Evolutionary conservation across 345 rosid genomes (phyloP).

Genomic region (Rhizophora mangle): DNA sequence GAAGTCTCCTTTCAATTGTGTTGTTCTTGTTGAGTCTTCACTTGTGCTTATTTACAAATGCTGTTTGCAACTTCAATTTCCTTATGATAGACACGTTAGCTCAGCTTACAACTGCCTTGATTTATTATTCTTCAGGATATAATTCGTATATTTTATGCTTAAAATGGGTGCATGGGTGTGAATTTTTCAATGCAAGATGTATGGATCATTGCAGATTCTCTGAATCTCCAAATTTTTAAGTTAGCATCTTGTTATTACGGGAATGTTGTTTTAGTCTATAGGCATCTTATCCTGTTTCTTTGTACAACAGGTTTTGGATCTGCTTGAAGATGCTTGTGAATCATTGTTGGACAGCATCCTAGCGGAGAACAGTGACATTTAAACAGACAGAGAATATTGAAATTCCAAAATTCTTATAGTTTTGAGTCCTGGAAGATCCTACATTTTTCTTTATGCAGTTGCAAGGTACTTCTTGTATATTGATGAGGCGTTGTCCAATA

Average conservation of each 20-base stretch:
- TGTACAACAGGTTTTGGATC: conserved; percentile 60
- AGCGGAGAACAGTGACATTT: conserved; percentile 30
- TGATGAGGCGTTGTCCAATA: background rate
- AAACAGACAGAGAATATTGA: background rate
- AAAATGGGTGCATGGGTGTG: no score
- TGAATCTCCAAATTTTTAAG: background rate
- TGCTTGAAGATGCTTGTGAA: conserved; percentile 91
- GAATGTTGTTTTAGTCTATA: background rate
- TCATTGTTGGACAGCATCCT: conserved; percentile 75
- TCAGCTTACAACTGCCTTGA: background rate
- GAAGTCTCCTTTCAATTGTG: background rate
- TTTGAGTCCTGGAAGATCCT: conserved; percentile 6
- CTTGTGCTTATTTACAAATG: background rate
- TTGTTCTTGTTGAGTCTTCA: background rate
- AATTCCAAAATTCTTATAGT: conserved; percentile 1
- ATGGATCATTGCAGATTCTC: background rate
- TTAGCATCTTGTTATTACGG: background rate
- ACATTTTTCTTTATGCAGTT: background rate
- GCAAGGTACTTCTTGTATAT: background rate
- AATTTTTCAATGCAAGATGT: background rate
- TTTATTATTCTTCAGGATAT: background rate
- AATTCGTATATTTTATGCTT: background rate
- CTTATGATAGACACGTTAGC: background rate
- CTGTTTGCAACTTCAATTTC: background rate
- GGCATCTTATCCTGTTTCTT: background rate